phyloP scores from a whole-genome alignment of 2,329 filamentous ascomycete species.

The Clarireedia hainanense region DNA sequence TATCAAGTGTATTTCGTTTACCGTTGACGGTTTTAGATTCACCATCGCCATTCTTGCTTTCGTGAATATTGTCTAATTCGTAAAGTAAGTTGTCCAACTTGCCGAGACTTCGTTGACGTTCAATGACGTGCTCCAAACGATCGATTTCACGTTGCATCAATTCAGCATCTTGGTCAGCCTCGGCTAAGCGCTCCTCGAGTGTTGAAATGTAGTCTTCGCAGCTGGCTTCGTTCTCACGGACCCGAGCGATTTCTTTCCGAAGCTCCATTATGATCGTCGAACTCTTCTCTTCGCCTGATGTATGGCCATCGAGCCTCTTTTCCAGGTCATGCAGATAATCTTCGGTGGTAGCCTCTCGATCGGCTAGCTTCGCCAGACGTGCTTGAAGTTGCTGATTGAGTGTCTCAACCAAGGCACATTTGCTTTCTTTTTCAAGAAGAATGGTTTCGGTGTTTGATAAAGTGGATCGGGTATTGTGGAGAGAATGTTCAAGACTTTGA shows the following conservation, averaged over 20 bases:
- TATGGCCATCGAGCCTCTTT: constrained; percentile 80
- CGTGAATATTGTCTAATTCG: constrained; percentile 74
- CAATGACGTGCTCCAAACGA: constrained; percentile 86
- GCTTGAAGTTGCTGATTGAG: constrained; percentile 84
- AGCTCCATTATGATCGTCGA: constrained; percentile 77
- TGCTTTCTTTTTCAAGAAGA: constrained; percentile 87
- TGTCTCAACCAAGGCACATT: constrained; percentile 86
- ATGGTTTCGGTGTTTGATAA: constrained; percentile 78
- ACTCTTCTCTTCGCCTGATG: constrained; percentile 88
- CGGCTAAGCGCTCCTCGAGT: constrained; percentile 86
- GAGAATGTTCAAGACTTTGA: constrained; percentile 81
- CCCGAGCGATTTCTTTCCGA: constrained; percentile 80
- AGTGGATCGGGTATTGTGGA: constrained; percentile 79
- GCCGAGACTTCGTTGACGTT: constrained; percentile 88
- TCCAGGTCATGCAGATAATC: constrained; percentile 90
- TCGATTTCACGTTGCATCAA: constrained; percentile 96
- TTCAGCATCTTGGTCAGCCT: constrained; percentile 92
- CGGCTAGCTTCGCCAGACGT: constrained; percentile 85
- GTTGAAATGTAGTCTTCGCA: constrained; percentile 97
- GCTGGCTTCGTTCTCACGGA: constrained; percentile 81
- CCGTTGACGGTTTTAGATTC: constrained; percentile 35
- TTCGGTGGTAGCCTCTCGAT: constrained; percentile 86
- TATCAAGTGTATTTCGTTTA: constrained; percentile 30
- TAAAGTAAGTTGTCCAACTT: constrained; percentile 89
- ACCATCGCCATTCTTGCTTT: constrained; percentile 37